A percentile compares a stretch with the other conserved stretches of the same genome.
Conservation (phyloP, 2,329 filamentous ascomycete species). For the Purpureocillium takamizusanense region DNA sequence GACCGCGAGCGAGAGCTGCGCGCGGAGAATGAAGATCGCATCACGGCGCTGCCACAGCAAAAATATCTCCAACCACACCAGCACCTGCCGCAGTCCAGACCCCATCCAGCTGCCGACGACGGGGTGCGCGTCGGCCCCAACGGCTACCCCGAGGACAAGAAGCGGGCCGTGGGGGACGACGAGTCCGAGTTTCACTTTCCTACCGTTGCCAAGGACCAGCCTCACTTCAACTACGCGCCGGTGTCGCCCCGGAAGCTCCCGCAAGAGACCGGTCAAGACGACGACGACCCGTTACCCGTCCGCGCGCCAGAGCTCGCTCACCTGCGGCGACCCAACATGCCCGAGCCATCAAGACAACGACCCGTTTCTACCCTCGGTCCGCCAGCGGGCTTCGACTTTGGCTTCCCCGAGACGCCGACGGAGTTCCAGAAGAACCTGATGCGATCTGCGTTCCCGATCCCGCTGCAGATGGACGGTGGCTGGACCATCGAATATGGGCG, state of each 20-base stretch:
- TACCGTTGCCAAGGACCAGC: slow-evolving; percentile 39
- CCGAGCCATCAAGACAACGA: slow-evolving; percentile 22
- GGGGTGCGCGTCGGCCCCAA: slow-evolving; percentile 7
- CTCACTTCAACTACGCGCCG: slow-evolving; percentile 52
- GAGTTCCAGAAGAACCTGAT: slow-evolving; percentile 84
- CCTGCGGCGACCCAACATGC: slow-evolving; percentile 38
- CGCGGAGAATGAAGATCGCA: slow-evolving; percentile 73
- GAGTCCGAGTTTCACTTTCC: slow-evolving; percentile 48
- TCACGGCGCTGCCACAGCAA: slow-evolving; percentile 69
- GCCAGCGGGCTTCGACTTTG: slow-evolving; percentile 62
- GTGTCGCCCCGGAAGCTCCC: slow-evolving; percentile 22
- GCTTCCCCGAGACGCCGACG: slow-evolving; percentile 75
- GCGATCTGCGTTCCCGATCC: slow-evolving; percentile 76
- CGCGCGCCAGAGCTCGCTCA: slow-evolving; percentile 48
- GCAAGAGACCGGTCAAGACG: slow-evolving; percentile 7
- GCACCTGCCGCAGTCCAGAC: slow-evolving; percentile 16
- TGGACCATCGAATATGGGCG: slow-evolving; percentile 92
- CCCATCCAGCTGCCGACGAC: not conserved
- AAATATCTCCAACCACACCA: slow-evolving; percentile 51
- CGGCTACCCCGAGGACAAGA: slow-evolving; percentile 32
- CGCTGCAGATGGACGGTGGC: slow-evolving; percentile 61
- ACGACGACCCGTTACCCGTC: slow-evolving; percentile 17
- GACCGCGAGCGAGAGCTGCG: slow-evolving; percentile 74
- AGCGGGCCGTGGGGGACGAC: slow-evolving; percentile 17
- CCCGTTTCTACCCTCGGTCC: slow-evolving; percentile 50